A percentile compares a stretch with the other conserved stretches of the same genome.
phyloP scores from a whole-genome alignment of 768 basidiomycete genomes.

The Lactarius deliciosus region DNA sequence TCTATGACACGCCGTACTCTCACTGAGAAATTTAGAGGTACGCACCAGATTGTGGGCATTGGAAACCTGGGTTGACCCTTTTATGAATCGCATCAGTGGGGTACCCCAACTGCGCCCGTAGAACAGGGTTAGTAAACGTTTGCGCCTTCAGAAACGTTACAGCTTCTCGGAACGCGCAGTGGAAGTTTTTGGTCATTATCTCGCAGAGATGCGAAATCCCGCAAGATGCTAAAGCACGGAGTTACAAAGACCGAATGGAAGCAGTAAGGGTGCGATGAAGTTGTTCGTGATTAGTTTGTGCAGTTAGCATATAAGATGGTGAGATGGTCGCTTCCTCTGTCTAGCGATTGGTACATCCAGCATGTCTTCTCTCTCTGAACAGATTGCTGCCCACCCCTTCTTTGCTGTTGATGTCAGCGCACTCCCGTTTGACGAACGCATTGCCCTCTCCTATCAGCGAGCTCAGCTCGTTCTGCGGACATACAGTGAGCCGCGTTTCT shows the following conservation, averaged over 20 bases:
- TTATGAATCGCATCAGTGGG: background rate
- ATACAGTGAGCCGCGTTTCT: constrained; percentile 10
- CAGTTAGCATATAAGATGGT: background rate
- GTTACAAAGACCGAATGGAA: constrained; percentile 8
- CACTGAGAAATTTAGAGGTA: background rate
- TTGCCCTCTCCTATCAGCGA: constrained; percentile 11
- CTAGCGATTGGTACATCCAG: background rate
- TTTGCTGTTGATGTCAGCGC: constrained; percentile 8
- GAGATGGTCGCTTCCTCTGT: background rate
- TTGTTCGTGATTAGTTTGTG: background rate
- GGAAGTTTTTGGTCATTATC: background rate
- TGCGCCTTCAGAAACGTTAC: background rate
- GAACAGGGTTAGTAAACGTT: background rate
- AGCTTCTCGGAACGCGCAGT: background rate
- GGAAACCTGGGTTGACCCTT: background rate
- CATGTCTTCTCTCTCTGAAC: constrained; percentile 12
- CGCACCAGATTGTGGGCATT: background rate
- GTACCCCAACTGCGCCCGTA: background rate
- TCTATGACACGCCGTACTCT: background rate
- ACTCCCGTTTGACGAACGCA: constrained; percentile 11
- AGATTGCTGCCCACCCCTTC: constrained; percentile 15
- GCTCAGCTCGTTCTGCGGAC: constrained; percentile 12
- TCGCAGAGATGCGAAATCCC: background rate
- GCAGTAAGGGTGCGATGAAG: background rate
- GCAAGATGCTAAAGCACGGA: background rate